Percentiles rank a stretch among this genome's conserved stretches.
Evolutionary conservation across 768 basidiomycete genomes (phyloP).

Genomic region (Kondoa malvinella): DNA sequence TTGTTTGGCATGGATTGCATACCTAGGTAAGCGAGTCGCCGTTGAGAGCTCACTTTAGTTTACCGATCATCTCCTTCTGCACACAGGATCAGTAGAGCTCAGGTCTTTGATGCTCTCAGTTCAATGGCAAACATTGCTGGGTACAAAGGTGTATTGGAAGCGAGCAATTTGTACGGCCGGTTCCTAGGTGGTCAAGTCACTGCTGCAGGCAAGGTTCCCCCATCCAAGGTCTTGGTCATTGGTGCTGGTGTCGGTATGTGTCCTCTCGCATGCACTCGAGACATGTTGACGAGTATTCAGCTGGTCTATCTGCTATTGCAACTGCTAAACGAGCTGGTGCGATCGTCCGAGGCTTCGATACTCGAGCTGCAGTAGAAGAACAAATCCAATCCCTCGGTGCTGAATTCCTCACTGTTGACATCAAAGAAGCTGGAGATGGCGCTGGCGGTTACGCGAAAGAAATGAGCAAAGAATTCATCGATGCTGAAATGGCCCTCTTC

Average conservation of each 20-base stretch:
- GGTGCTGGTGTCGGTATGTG: too few relatives aligned
- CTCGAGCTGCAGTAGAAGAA: conserved; percentile 65
- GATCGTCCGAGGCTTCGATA: conserved; percentile 75
- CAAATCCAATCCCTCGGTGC: conserved; percentile 80
- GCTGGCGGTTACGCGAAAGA: conserved; percentile 74
- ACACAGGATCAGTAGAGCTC: conserved; percentile 76
- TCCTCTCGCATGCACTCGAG: background rate
- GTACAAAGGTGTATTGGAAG: conserved; percentile 79
- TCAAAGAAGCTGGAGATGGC: conserved; percentile 67
- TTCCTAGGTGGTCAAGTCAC: conserved; percentile 83
- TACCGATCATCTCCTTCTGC: too few relatives aligned
- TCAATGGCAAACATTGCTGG: conserved; percentile 93
- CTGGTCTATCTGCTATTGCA: conserved; percentile 70
- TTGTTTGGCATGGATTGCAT: conserved; percentile 84
- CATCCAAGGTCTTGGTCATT: conserved; percentile 70
- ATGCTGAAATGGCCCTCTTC: conserved; percentile 74
- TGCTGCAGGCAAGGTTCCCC: conserved; percentile 54
- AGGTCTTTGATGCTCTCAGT: conserved; percentile 75
- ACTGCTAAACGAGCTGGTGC: conserved; percentile 67
- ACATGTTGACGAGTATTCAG: conserved; percentile 55
- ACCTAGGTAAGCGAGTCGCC: too few relatives aligned
- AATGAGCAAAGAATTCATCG: conserved; percentile 79
- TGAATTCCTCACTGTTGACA: conserved; percentile 65
- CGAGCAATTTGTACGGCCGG: conserved; percentile 72
- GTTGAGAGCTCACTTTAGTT: too few relatives aligned